Evolutionary conservation across 306 rosid species (phyloP), one percentile per base, ranked within the genome.

Genomic region (Rubus idaeus): DNA sequence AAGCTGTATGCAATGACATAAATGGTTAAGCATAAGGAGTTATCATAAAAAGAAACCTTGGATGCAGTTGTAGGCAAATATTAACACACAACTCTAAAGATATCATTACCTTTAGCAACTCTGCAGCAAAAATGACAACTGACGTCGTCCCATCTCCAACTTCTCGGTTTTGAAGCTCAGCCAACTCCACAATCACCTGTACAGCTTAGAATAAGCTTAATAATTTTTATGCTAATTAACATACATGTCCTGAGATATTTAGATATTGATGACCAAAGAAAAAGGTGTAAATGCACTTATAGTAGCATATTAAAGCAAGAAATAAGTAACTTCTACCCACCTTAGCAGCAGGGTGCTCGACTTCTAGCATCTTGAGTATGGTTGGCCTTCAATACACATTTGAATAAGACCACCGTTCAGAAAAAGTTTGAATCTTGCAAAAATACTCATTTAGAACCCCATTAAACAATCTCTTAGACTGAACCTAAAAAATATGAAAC

Each of bases 81-180:
- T 23, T 30, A 30, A 62, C 60, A 51, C 14, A 9, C 16, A 77
- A 39, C 42, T n/a, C n/a, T n/a, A n/a, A n/a, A 41, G 35, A 44
- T 10, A 71, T 4, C 75, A 70, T 80, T 68, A 90, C 98, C 86
- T 96, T 92, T 42, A 96, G 92, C 67, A 92, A 86, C 88, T 96
- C 99, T 5, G 99, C 98, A 46, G 99, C 98, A 13, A 96, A 89
- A 70, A 92, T 96, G 74, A 92, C 98, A 17, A 91, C 99, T 0
- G 99, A 96, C 17, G 99, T 96, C 10, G 99, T 96, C 70, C 99
- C 99, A 66, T 96, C 99, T 73, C 99, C 99, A 20, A 96, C 99
- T 85, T 96, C 99, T 69, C 91, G 80, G 61, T 96, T 98, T 63
- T 96, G 99, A 75, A 96, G 96, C 82, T 91, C 98, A 11, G 99